Conservation (phyloP, 2,329 filamentous ascomycete species). For the Catunica adiposa region DNA sequence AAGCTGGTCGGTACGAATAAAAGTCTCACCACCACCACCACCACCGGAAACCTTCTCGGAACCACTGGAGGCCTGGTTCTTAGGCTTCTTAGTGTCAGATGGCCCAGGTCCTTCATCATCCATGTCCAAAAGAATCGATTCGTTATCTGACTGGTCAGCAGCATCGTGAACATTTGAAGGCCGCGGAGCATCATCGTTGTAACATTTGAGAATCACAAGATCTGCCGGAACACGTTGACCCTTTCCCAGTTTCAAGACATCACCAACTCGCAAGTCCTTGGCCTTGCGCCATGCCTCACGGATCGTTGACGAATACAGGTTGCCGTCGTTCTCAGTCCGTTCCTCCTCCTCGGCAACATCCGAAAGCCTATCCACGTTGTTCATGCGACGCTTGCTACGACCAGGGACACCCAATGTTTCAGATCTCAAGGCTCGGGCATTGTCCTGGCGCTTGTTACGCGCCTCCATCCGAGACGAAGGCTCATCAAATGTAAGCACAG, state of each 20-base stretch:
- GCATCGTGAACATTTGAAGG: slow-evolving; percentile 32
- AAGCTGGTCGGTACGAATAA: slow-evolving; percentile 91
- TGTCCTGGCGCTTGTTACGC: slow-evolving; percentile 15
- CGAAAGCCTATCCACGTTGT: slow-evolving; percentile 27
- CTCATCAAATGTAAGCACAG: slow-evolving; percentile 55
- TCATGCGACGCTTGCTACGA: slow-evolving; percentile 12
- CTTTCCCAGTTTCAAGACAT: slow-evolving; percentile 83
- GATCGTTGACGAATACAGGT: slow-evolving; percentile 32
- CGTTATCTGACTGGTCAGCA: slow-evolving; percentile 11
- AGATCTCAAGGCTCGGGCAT: slow-evolving; percentile 28
- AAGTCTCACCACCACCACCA: slow-evolving; percentile 81
- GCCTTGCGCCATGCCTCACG: slow-evolving; percentile 65
- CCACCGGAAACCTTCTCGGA: slow-evolving; percentile 36
- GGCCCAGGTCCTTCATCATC: slow-evolving; percentile 17
- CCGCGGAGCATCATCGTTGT: slow-evolving; percentile 18
- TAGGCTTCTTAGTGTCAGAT: slow-evolving; percentile 19
- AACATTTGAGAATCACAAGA: slow-evolving; percentile 79
- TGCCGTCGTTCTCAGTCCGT: slow-evolving; percentile 28
- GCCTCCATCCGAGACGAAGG: slow-evolving; percentile 23
- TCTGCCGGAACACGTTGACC: slow-evolving; percentile 90
- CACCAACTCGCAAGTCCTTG: slow-evolving; percentile 78
- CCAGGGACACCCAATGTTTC: slow-evolving; percentile 17
- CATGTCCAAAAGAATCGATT: slow-evolving; percentile 20
- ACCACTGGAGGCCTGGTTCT: background rate
- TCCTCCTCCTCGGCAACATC: slow-evolving; percentile 58